Base-by-base conservation (phyloP, 202 grass and related monocot genomes). In the Setaria viridis region DNA sequence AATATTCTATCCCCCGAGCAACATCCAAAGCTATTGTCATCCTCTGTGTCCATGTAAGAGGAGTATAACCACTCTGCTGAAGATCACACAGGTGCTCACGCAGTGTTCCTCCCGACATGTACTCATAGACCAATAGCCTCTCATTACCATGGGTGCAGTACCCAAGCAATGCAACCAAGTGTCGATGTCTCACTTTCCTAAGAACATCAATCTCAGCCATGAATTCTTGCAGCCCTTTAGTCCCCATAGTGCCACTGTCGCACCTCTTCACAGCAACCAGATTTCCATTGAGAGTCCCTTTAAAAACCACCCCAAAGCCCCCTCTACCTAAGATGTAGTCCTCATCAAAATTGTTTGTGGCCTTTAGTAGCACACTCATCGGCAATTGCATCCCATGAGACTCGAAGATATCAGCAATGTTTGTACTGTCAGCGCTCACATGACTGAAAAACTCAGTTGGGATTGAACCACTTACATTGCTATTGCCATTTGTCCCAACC, bases 61-160 rank as follows among this genome's bases (percentile, higher is more conserved):
- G 91, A 72, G 76, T 34, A 68, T 83, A 79, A 65, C 86, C 87
- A 29, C 77, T 92, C 48, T 62, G 66, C 15, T 85, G 69, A 76
- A 82, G 88, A 74, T 98, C 93, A 76, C 91, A 91, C 58, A 98
- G 66, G 83, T 92, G 91, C 75, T 95, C 73, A 3, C 87, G 87
- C 59, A 98, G 65, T 48, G 95, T 98, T 50, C 95, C 93, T 37
- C 86, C 86, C 1, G 91, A 67, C 95, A 98, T 98, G 68, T 84
- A 98, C 74, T 98, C 95, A 74, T 98, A 98, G 15, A 98, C 95
- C 84, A 98, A 88, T 58, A 98, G 93, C 73, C 91, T 92, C 87
- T 95, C 93, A 20, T 86, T 82, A 33, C 81, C 86, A 84, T 89
- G 82, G 16, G 91, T 92, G 77, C 93, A 98, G 81, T 92, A 98